Percentiles rank a stretch among this genome's conserved stretches.
phyloP scores from a whole-genome alignment of 495 filamentous ascomycete genomes.

The Friedmanniomyces endolithicus region DNA sequence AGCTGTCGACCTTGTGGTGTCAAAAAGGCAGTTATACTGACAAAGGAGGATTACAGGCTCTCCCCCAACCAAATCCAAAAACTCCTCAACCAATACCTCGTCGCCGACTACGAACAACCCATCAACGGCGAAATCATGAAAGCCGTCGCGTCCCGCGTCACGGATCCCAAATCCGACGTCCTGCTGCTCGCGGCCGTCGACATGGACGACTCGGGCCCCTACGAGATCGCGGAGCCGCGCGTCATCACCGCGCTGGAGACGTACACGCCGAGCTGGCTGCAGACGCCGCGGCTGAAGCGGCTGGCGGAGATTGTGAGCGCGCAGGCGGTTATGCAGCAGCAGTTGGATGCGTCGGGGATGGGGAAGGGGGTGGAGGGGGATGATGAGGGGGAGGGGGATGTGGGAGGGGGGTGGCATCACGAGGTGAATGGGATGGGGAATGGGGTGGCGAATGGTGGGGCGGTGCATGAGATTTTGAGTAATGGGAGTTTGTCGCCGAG shows the following conservation, averaged over 20 bases:
- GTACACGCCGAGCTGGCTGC: conserved; percentile 93
- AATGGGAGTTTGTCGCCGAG: background rate
- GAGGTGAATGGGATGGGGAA: background rate
- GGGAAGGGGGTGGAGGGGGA: conserved; percentile 8
- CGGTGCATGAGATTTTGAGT: conserved; percentile 4
- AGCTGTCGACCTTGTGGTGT: background rate
- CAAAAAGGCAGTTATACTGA: too few species aligned
- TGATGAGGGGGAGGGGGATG: background rate
- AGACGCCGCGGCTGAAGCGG: conserved; percentile 87
- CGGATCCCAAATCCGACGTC: conserved; percentile 87
- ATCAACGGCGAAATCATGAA: conserved; percentile 99
- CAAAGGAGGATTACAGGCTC: conserved; percentile 40
- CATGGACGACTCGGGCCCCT: conserved; percentile 99
- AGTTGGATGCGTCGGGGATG: conserved; percentile 16
- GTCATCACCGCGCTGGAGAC: conserved; percentile 95
- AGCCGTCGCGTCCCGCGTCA: conserved; percentile 90
- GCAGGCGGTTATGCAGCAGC: conserved; percentile 72
- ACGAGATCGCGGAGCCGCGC: conserved; percentile 94
- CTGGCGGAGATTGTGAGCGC: conserved; percentile 94
- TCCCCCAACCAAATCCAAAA: conserved; percentile 99
- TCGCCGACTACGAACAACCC: conserved; percentile 97
- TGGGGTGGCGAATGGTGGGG: background rate
- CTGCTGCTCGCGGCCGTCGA: conserved; percentile 86
- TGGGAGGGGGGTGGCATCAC: background rate
- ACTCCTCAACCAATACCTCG: conserved; percentile 94